Evolutionary conservation across 2,329 filamentous ascomycete species (phyloP).

Genomic region (Trichophyton mentagrophytes): DNA sequence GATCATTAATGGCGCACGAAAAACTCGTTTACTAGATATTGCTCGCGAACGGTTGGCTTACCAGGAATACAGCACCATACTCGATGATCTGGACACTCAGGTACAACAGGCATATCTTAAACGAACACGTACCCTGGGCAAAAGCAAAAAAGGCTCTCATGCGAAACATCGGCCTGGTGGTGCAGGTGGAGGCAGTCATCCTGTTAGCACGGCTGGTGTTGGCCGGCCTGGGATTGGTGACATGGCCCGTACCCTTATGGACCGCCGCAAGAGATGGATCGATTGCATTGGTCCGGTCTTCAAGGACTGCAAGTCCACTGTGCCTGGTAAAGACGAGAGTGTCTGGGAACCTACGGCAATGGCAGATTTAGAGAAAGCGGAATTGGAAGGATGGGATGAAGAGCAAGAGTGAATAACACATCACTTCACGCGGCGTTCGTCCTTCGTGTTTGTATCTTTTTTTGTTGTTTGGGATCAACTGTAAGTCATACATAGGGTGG

Average conservation of each 20-base stretch:
- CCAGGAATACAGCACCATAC: conserved; percentile 93
- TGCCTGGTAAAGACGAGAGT: conserved; percentile 55
- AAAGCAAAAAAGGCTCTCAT: conserved; percentile 79
- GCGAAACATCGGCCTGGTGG: conserved; percentile 46
- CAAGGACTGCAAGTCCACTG: conserved; percentile 62
- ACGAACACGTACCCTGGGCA: conserved; percentile 83
- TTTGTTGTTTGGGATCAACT: not conserved
- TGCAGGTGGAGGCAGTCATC: conserved; percentile 56
- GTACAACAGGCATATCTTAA: conserved; percentile 93
- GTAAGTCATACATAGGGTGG: not conserved
- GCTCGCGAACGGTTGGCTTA: conserved; percentile 88
- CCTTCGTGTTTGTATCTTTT: not conserved
- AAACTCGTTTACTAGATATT: conserved; percentile 71
- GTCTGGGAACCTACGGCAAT: conserved; percentile 66
- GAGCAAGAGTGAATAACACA: conserved; percentile 48
- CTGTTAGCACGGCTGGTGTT: conserved; percentile 27
- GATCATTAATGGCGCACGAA: conserved; percentile 80
- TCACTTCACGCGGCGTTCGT: not conserved
- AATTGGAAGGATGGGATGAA: conserved; percentile 71
- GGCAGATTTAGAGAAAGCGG: conserved; percentile 58
- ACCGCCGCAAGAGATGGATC: conserved; percentile 77
- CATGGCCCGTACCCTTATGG: conserved; percentile 82
- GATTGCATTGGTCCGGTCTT: conserved; percentile 85
- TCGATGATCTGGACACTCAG: conserved; percentile 89
- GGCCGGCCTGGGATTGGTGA: conserved; percentile 65